These are phyloP conservation scores for Hanseniaspora osmophila DNA, from an alignment of 805 yeast species.

Conservation along the genomic window DNA sequence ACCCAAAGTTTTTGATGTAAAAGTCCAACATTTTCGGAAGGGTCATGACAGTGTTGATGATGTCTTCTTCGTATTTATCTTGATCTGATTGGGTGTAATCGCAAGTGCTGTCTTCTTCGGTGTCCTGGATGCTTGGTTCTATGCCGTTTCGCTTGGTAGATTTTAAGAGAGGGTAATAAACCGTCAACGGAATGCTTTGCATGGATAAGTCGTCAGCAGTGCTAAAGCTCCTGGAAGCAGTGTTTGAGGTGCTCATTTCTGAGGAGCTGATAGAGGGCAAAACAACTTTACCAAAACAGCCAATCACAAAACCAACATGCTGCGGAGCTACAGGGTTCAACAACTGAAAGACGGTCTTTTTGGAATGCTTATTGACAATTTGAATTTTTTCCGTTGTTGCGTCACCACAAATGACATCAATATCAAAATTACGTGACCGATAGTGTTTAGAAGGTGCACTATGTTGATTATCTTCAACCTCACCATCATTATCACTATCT, in stretches of 20 bases:
- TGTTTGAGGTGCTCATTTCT: conserved; percentile 6
- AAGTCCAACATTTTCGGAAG: conserved; percentile 69
- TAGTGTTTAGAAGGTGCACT: too few relatives aligned
- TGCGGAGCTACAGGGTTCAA: conserved; percentile 85
- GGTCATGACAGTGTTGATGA: conserved; percentile 63
- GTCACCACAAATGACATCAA: conserved; percentile 1
- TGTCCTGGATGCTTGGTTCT: too few relatives aligned
- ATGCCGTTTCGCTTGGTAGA: neutral
- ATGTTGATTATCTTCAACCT: conserved; percentile 25
- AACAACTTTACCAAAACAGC: conserved; percentile 51
- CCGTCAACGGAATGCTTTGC: neutral
- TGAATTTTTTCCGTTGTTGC: conserved; percentile 4
- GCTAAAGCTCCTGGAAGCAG: conserved; percentile 13
- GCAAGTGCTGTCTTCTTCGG: conserved; percentile 11
- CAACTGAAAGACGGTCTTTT: conserved; percentile 42
- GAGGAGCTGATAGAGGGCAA: conserved; percentile 3
- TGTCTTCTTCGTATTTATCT: conserved; percentile 28
- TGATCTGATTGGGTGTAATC: conserved; percentile 49
- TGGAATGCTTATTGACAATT: conserved; percentile 30
- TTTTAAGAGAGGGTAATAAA: neutral
- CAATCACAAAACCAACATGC: conserved; percentile 89
- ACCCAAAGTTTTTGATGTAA: conserved; percentile 77
- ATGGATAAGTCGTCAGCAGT: neutral
- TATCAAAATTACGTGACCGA: neutral
- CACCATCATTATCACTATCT: conserved; percentile 18